phyloP scores from a whole-genome alignment of 108 stramenopile genomes.

The Parietichytrium sp. region DNA sequence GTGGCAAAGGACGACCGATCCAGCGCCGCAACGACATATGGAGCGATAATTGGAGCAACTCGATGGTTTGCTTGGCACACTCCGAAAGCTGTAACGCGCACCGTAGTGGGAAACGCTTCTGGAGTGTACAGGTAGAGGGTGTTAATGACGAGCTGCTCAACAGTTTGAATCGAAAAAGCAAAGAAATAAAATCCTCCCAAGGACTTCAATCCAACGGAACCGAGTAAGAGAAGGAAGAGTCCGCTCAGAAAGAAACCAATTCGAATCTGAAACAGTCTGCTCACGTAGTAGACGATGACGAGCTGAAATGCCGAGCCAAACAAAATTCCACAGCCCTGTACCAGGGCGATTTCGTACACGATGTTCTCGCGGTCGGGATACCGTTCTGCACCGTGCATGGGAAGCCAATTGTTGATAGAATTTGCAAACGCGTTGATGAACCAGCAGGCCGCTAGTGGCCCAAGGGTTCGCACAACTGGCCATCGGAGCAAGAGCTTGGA shows the following conservation, averaged over 20 bases:
- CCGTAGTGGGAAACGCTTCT: not conserved
- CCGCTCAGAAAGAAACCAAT: slow-evolving; percentile 30
- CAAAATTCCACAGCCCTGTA: not conserved
- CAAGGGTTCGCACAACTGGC: not conserved
- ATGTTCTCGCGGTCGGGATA: not conserved
- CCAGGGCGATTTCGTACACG: slow-evolving; percentile 1
- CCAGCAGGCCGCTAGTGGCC: slow-evolving; percentile 31
- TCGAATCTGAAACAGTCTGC: slow-evolving; percentile 11
- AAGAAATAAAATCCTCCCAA: not conserved
- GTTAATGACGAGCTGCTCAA: not conserved
- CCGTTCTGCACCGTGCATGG: not conserved
- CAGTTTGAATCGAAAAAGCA: not conserved
- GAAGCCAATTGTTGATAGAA: not conserved
- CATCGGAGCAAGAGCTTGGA: not conserved
- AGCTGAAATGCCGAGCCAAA: not conserved
- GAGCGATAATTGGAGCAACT: slow-evolving; percentile 14
- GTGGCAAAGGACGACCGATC: not conserved
- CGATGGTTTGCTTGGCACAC: slow-evolving; percentile 14
- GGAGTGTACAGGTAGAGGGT: slow-evolving; percentile 20
- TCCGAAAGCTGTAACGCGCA: not conserved
- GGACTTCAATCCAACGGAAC: not conserved
- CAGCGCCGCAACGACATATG: not conserved
- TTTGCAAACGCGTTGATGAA: slow-evolving; percentile 34
- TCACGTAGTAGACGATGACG: not conserved
- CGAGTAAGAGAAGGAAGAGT: not conserved